Base-by-base conservation (phyloP, 1,139 yeast genomes). In the Candida sojae region DNA sequence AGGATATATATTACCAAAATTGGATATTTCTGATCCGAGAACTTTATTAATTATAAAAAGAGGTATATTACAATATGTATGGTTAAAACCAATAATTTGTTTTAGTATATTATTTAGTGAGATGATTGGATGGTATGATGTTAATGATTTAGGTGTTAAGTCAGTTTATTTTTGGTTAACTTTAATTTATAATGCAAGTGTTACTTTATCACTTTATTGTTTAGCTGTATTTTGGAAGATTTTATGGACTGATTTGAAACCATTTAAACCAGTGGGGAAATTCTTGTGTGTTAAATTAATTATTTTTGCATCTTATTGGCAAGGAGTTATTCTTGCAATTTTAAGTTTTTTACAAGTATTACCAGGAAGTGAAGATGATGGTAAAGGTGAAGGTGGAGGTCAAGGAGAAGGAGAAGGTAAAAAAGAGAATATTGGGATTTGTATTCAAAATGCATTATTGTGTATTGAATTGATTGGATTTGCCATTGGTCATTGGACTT, bases 241-340 rank as follows among this genome's bases (percentile, higher is more conserved):
- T 53, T 71, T 93, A 17, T 84, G 88, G 71, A 68, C 65, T 6
- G 98, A 92, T 58, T 75, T 93, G 57, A 77, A 74, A 48, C 91
- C 88, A 0, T 92, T 86, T 68, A 79, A 88, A 47, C 98, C 98
- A 2, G 84, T 93, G 75, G 92, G 96, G 8, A 95, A 95, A 66
- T 93, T 93, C 63, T 66, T 95, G 41, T 91, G 97, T 70, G 96
- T 93, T 46, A 93, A 93, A 64, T 76, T 91, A 55, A 89, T 93
- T 49, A 92, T 95, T 48, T 93, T 93, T 74, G 97, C 97, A 34
- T 88, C 96, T 13, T 93, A 91, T 65, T 93, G 99, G 99, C 99
- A 93, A 64, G 93, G 97, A 0, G 76, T 92, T 26, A 58, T 85
- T 0, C 72, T 93, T 43, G 83, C 89, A 0, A 63, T 87, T 1